Evolutionary conservation across 2,329 filamentous ascomycete species (phyloP), one percentile per base, ranked within the genome.

Genomic region (Alternaria viburni): DNA sequence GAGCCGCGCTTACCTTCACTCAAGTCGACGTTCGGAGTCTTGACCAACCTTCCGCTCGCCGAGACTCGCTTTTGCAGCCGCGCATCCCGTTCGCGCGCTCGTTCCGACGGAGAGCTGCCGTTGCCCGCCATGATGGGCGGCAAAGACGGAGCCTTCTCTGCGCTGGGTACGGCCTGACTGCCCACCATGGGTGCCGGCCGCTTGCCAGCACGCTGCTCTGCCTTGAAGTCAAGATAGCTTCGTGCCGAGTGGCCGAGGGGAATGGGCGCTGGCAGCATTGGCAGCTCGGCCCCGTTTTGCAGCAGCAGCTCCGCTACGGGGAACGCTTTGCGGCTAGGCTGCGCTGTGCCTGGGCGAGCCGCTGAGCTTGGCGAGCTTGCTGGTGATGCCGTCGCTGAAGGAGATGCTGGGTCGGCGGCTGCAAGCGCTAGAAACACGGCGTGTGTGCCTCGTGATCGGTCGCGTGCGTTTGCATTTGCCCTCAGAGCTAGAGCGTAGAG

Each of bases 281-380:
- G 95, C 32, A 98, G 91, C 66, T 97, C 91, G 4, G 94, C 94
- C 15, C 96, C 96, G 74, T 99, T 98, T 73, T 98, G 96, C 13
- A 97, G 85, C 13, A 99, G 86, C 62, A 99, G 83, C 79, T 99
- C 96, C 13, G 96, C 96, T 45, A 98, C 86, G 0, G 96, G 90
- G 77, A 99, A 99, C 0, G 94, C 70, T 71, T 83, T 84, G 36
- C 83, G 75, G 10, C 50, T 19, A 28, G 71, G 80, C 79, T 61
- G 79, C 6, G 79, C 81, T 52, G 74, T 86, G 75, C 68, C 61
- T 23, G 74, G 70, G 26, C 73, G 84, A 69, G 36, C 84, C 77
- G 51, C 81, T 19, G 81, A 79, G 19, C 82, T 77, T 2, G 84
- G 82, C 13, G 82, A 80, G 28, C 78, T 77, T 41, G 83, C 79